A percentile compares a stretch with the other conserved stretches of the same genome.
Conservation (phyloP, 495 filamentous ascomycete genomes). For the Cudoniella acicularis region DNA sequence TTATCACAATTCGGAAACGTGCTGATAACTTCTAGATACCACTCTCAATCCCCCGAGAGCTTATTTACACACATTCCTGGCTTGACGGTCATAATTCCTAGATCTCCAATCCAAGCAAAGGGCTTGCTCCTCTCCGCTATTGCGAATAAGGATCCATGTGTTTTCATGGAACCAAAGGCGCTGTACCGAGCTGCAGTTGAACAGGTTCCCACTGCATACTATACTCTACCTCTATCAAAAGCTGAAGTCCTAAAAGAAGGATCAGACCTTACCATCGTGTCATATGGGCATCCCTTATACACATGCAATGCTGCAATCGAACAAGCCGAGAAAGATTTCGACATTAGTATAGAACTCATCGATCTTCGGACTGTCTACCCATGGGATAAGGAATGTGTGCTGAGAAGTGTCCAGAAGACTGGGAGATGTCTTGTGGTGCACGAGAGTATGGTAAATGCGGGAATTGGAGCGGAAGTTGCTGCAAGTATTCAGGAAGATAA, state of each 20-base stretch:
- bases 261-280: conserved; percentile 79
- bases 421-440: conserved; percentile 90
- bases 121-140: conserved; percentile 82
- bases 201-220: conserved; percentile 81
- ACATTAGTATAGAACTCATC: conserved; percentile 80
- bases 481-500: conserved; percentile 81
- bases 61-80: conserved; percentile 93
- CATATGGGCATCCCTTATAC: conserved; percentile 91
- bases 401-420: conserved; percentile 85
- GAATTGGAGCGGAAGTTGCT: conserved; percentile 89
- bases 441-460: conserved; percentile 93
- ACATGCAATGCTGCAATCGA: conserved; percentile 76
- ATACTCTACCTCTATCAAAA: conserved; percentile 80
- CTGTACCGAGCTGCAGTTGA: conserved; percentile 94
- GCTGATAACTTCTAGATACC: conserved; percentile 54
- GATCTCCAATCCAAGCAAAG: conserved; percentile 89
- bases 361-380: conserved; percentile 91
- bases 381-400: conserved; percentile 84
- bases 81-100: conserved; percentile 82
- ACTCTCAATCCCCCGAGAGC: conserved; percentile 89
- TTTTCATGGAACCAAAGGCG: conserved; percentile 97
- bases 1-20: neutral
- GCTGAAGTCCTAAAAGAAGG: conserved; percentile 86
- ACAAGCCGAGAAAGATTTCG: conserved; percentile 76
- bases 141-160: conserved; percentile 78